A percentile compares a stretch with the other conserved stretches of the same genome.
Conservation (phyloP, 768 basidiomycete genomes). For the Pilatotrama ljubarskyi region DNA sequence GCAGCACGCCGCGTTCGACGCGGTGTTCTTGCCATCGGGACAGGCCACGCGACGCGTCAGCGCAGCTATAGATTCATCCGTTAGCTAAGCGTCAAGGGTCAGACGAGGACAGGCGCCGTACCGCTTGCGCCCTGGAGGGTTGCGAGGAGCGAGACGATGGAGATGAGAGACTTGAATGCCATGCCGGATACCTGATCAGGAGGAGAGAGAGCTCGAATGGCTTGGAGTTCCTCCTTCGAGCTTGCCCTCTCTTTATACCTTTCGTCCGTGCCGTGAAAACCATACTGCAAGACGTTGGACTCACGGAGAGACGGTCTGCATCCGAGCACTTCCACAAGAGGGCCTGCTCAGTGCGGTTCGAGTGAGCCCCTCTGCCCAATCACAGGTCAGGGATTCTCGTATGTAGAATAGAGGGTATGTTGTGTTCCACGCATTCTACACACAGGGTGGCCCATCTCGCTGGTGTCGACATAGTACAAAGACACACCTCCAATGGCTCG, state of each 20-base stretch:
- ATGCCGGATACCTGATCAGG: conserved; percentile 10
- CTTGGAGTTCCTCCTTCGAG: not conserved
- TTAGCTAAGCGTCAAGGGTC: not conserved
- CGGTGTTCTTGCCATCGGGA: conserved; percentile 33
- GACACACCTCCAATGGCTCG: too few species aligned
- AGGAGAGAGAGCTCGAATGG: not conserved
- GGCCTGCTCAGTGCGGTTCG: too few species aligned
- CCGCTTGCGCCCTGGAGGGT: conserved; percentile 21
- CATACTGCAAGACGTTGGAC: too few species aligned
- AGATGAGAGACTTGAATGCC: conserved; percentile 24
- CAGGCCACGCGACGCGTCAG: conserved; percentile 30
- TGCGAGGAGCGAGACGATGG: conserved; percentile 20
- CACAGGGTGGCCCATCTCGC: too few species aligned
- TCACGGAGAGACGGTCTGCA: too few species aligned
- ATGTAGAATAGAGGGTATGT: too few species aligned
- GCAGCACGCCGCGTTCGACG: conserved; percentile 34
- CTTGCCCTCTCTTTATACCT: not conserved
- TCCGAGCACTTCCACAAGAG: too few species aligned
- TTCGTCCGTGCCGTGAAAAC: not conserved
- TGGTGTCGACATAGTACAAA: too few species aligned
- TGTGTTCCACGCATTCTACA: too few species aligned
- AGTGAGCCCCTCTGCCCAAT: too few species aligned
- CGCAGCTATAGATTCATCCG: conserved; percentile 15
- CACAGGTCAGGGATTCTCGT: too few species aligned
- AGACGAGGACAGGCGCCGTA: not conserved